phyloP scores from a whole-genome alignment of 1,284 basidiomycete genomes.

The Mycena citricolor region DNA sequence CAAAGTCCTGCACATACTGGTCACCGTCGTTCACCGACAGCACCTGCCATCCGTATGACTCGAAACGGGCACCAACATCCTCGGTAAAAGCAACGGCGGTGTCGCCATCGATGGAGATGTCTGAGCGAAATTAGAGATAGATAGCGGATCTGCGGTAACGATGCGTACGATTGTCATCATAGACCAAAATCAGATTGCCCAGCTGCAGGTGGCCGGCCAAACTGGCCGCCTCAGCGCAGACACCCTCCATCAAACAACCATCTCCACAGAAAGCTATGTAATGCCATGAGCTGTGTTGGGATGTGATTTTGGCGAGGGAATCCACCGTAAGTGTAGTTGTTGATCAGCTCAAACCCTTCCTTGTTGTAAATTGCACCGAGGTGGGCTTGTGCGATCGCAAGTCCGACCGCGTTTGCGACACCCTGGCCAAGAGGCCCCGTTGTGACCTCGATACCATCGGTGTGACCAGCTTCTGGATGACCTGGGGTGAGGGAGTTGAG shows the following conservation, averaged over 20 bases:
- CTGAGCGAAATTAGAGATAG: conserved; percentile 39
- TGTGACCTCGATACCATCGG: conserved; percentile 94
- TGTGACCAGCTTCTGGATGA: conserved; percentile 88
- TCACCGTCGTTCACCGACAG: conserved; percentile 84
- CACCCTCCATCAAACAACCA: conserved; percentile 96
- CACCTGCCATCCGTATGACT: conserved; percentile 93
- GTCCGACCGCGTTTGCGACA: conserved; percentile 89
- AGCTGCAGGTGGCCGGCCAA: conserved; percentile 92
- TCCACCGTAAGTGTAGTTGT: conserved; percentile 87
- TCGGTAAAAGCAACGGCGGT: conserved; percentile 94
- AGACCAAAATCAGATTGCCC: conserved; percentile 91
- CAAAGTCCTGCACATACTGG: conserved; percentile 44
- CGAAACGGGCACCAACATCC: conserved; percentile 86
- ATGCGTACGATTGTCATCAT: conserved; percentile 83
- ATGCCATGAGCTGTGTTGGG: too few species aligned
- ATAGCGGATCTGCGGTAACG: not conserved
- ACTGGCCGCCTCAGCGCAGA: conserved; percentile 87
- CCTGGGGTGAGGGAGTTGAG: conserved; percentile 88
- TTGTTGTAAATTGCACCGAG: conserved; percentile 89
- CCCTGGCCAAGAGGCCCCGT: conserved; percentile 96
- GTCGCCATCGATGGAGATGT: conserved; percentile 95
- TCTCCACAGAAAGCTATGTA: conserved; percentile 83
- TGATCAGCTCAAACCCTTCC: conserved; percentile 79
- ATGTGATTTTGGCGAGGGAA: conserved; percentile 1
- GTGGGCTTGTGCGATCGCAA: conserved; percentile 92